Conservation (phyloP, 495 filamentous ascomycete genomes). For the Hamigera avellanea region DNA sequence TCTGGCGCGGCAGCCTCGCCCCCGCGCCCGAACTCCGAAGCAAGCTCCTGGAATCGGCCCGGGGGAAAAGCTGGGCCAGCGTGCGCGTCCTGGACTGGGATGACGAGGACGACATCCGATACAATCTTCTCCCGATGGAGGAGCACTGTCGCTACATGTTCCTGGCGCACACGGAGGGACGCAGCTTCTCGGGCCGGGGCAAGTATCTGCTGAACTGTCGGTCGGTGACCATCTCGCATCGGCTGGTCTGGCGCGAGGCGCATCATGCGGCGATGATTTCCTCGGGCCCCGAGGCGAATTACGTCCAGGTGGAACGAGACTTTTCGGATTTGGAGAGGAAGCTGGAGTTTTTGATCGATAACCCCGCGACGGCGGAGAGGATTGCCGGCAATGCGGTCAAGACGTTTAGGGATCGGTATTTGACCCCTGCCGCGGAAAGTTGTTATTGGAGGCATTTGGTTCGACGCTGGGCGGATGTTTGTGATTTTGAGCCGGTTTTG, state of each 20-base stretch:
- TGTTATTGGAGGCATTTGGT: constrained; percentile 51
- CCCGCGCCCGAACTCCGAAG: constrained; percentile 29
- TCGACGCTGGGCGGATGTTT: constrained; percentile 31
- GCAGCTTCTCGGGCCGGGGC: constrained; percentile 43
- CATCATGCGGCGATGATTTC: constrained; percentile 27
- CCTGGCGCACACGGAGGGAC: constrained; percentile 46
- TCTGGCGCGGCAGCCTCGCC: constrained; percentile 53
- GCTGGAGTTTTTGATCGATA: constrained; percentile 37
- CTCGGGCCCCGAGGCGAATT: constrained; percentile 47
- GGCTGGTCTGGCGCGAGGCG: constrained; percentile 27
- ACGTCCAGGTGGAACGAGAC: constrained; percentile 42
- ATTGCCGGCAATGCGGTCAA: constrained; percentile 44
- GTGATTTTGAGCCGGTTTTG: constrained; percentile 29
- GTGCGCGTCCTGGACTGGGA: constrained; percentile 39
- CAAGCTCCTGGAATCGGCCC: constrained; percentile 31
- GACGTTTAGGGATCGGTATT: constrained; percentile 46
- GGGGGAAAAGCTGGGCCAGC: constrained; percentile 39
- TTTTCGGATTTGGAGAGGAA: constrained; percentile 42
- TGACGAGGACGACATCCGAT: constrained; percentile 19
- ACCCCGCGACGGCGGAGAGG: constrained; percentile 36
- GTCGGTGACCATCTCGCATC: constrained; percentile 41
- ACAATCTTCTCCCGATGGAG: constrained; percentile 34
- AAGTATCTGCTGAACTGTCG: constrained; percentile 51
- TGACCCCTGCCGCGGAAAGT: constrained; percentile 47
- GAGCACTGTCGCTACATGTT: constrained; percentile 54